These are phyloP conservation scores for Oryza australiensis DNA, from an alignment of 176 grass and related monocot genomes.

Conservation along the genomic window DNA sequence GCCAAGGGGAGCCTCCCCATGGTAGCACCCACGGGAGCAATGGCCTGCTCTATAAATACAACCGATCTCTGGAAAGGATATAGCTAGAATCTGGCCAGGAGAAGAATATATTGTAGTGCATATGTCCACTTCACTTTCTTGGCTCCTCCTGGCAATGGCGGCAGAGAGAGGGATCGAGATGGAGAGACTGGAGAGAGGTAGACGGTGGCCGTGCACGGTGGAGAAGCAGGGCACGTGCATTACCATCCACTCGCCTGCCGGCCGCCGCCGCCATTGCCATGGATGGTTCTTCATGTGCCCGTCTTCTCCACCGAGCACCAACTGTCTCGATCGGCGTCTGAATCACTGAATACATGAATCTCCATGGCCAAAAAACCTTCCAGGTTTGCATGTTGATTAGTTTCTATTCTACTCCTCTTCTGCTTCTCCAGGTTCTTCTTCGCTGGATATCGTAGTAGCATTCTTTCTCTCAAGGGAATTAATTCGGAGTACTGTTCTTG, in stretches of 20 bases:
- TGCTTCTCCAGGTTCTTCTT: neutral
- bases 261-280: neutral
- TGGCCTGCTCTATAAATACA: conserved; percentile 37
- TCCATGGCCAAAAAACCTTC: neutral
- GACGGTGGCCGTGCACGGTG: conserved; percentile 61
- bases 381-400: neutral
- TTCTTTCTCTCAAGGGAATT: neutral
- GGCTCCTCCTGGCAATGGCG: conserved; percentile 27
- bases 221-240: conserved; percentile 94
- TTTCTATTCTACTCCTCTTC: neutral
- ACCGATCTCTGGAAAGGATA: neutral
- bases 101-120: neutral
- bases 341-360: neutral
- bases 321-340: conserved; percentile 35
- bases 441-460: neutral
- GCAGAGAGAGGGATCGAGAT: neutral
- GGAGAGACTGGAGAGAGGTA: neutral
- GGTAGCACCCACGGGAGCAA: conserved; percentile 22
- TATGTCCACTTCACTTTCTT: neutral
- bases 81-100: neutral
- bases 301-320: conserved; percentile 75
- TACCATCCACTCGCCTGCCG: conserved; percentile 46
- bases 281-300: conserved; percentile 83
- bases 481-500: neutral
- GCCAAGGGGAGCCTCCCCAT: neutral